Conservation (phyloP, 2,329 filamentous ascomycete species). For the Sordariomycetes sp. region DNA sequence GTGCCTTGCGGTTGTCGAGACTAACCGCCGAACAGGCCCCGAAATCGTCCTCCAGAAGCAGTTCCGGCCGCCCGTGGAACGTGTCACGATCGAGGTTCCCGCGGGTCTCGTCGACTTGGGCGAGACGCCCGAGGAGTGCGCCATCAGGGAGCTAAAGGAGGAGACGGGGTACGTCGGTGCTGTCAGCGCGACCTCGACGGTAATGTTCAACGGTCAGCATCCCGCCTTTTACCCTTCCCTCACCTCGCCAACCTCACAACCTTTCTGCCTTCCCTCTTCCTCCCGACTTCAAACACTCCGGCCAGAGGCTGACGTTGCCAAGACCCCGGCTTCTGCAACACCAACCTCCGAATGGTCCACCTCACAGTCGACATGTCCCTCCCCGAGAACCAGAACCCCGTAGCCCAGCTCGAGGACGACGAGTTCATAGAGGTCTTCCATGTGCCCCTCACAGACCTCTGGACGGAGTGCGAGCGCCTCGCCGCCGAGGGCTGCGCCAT, state of each 20-base stretch:
- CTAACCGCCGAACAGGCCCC: constrained; percentile 15
- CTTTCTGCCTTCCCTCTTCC: neutral
- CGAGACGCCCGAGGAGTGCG: constrained; percentile 47
- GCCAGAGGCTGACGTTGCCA: neutral
- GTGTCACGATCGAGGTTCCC: constrained; percentile 48
- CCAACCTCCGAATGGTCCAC: constrained; percentile 57
- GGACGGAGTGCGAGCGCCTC: constrained; percentile 51
- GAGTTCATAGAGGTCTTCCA: constrained; percentile 76
- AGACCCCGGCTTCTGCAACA: constrained; percentile 54
- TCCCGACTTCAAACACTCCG: neutral
- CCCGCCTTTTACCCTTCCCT: too few relatives aligned
- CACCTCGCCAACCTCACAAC: neutral
- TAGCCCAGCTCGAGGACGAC: constrained; percentile 61
- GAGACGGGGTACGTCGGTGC: constrained; percentile 53
- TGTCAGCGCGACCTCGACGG: constrained; percentile 41
- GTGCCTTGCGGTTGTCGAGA: neutral
- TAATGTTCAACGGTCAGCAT: constrained; percentile 49
- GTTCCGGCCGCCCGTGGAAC: constrained; percentile 48
- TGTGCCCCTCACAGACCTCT: constrained; percentile 49
- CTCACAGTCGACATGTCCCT: constrained; percentile 57
- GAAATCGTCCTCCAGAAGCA: constrained; percentile 54
- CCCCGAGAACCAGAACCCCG: constrained; percentile 54
- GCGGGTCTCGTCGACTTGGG: constrained; percentile 50
- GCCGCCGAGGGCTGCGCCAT: constrained; percentile 64
- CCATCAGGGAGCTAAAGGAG: constrained; percentile 50